These are phyloP conservation scores for Gentiana macrophylla DNA, from an alignment of 257 asterid species.

Conservation along the genomic window DNA sequence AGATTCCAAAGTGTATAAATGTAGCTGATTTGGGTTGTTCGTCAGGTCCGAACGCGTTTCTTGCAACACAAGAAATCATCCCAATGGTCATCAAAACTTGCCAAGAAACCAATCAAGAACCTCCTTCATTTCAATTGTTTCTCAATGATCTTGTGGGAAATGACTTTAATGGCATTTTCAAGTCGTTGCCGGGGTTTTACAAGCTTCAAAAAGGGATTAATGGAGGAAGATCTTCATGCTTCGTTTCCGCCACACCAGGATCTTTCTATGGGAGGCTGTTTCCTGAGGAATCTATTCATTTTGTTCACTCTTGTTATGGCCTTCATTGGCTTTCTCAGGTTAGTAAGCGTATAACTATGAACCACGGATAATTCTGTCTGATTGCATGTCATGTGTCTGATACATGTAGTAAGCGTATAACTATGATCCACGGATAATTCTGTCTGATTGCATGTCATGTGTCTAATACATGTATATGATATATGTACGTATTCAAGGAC, in stretches of 20 bases:
- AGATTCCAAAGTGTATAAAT: background rate
- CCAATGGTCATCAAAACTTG: background rate
- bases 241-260: slow-evolving; percentile 6
- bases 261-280: slow-evolving; percentile 12
- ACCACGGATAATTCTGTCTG: no score
- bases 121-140: background rate
- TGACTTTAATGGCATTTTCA: slow-evolving; percentile 8
- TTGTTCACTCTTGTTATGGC: slow-evolving; percentile 14
- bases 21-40: slow-evolving; percentile 18
- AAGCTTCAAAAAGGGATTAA: background rate
- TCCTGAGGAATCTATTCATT: slow-evolving; percentile 5
- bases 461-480: no score
- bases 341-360: background rate
- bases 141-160: slow-evolving; percentile 8
- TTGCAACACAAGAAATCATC: background rate
- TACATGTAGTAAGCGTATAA: no score
- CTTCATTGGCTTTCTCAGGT: slow-evolving; percentile 19
- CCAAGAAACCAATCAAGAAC: no score
- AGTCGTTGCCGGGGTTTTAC: slow-evolving; percentile 2
- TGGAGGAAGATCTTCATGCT: background rate
- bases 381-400: no score
- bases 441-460: no score
- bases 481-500: no score
- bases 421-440: no score
- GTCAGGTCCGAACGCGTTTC: slow-evolving; percentile 13